These are phyloP conservation scores for Pestalotiopsis sp. DNA, from an alignment of 2,329 filamentous ascomycete genomes.

Conservation along the genomic window DNA sequence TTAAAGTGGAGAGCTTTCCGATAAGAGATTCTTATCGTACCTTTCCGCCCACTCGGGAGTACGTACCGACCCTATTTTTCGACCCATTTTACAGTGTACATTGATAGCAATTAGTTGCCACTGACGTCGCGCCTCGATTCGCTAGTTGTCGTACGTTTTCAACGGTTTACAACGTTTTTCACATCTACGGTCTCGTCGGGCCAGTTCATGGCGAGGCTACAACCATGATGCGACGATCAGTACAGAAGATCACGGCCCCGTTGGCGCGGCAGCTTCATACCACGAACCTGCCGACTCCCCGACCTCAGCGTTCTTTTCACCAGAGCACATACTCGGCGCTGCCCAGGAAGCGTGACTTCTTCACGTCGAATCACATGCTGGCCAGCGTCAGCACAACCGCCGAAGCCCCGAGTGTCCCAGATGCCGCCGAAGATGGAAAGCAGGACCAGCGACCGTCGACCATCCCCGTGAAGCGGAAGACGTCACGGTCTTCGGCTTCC, in stretches of 20 bases:
- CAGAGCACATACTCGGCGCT: conserved; percentile 42
- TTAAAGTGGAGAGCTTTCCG: background rate
- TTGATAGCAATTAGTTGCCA: too few relatives aligned
- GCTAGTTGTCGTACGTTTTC: background rate
- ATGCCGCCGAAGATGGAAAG: conserved; percentile 19
- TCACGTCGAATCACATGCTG: conserved; percentile 65
- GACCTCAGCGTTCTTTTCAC: conserved; percentile 45
- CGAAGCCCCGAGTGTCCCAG: conserved; percentile 9
- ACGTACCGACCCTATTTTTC: background rate
- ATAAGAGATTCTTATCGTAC: background rate
- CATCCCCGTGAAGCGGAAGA: conserved; percentile 44
- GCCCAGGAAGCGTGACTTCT: conserved; percentile 65
- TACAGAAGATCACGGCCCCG: conserved; percentile 26
- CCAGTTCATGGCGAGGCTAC: conserved; percentile 25
- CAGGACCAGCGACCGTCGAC: conserved; percentile 17
- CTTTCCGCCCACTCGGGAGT: background rate
- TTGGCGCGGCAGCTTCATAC: conserved; percentile 28
- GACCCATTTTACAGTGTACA: background rate
- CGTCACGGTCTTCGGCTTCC: conserved; percentile 45
- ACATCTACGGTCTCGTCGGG: background rate
- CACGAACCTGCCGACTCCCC: conserved; percentile 30
- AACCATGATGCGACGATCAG: conserved; percentile 28
- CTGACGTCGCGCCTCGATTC: background rate
- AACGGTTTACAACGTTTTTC: background rate
- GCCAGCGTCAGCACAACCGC: conserved; percentile 40